A percentile compares a stretch with the other conserved stretches of the same genome.
Conservation (phyloP, 2,329 filamentous ascomycete species). For the Parastagonospora avenae region DNA sequence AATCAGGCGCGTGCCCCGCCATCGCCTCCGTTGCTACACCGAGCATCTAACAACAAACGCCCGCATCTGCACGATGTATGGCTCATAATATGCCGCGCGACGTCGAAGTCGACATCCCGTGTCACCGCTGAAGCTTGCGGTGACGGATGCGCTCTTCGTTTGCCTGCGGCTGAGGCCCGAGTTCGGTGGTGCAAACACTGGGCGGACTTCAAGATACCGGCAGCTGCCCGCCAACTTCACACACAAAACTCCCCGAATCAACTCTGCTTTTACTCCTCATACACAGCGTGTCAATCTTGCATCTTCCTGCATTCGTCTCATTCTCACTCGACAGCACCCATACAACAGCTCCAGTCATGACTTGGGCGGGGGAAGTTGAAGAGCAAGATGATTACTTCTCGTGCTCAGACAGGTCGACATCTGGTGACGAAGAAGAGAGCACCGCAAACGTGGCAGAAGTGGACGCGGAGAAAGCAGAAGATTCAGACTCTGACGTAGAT, state of each 20-base stretch:
- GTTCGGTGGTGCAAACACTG: slow-evolving; percentile 13
- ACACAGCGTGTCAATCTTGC: too few species aligned
- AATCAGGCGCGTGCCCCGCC: slow-evolving; percentile 21
- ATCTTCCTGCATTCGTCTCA: neutral
- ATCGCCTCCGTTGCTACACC: neutral
- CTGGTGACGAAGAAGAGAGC: slow-evolving; percentile 5
- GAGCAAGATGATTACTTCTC: slow-evolving; percentile 23
- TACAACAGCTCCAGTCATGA: slow-evolving; percentile 11
- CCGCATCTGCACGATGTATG: too few species aligned
- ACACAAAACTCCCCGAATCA: neutral
- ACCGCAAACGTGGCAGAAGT: neutral
- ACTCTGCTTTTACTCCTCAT: too few species aligned
- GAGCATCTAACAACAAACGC: neutral
- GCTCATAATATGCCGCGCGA: neutral
- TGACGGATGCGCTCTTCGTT: slow-evolving; percentile 18
- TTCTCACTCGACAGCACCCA: neutral
- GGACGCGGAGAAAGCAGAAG: neutral
- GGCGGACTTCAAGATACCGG: slow-evolving; percentile 8
- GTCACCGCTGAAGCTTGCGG: neutral
- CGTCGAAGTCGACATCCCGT: neutral
- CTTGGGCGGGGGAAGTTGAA: slow-evolving; percentile 23
- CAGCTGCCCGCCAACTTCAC: neutral
- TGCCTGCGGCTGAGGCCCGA: slow-evolving; percentile 12
- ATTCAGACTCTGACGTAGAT: slow-evolving; percentile 33
- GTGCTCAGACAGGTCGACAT: slow-evolving; percentile 9